Percentiles rank a stretch among this genome's conserved stretches.
Evolutionary conservation across 1,284 basidiomycete species (phyloP).

Genomic region (Apiotrichum sp.): DNA sequence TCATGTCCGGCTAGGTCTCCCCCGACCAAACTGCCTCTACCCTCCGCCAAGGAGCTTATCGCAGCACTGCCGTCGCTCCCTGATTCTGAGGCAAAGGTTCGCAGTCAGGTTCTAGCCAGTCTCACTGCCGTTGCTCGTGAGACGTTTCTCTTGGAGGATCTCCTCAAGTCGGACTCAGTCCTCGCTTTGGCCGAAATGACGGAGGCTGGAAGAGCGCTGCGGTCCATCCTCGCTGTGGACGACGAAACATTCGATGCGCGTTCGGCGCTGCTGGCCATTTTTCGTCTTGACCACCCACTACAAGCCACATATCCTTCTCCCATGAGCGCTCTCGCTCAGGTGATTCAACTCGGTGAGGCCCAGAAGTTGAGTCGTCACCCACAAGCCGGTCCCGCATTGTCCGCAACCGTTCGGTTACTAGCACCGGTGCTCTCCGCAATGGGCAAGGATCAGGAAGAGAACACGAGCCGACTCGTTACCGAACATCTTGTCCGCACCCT

Average conservation of each 20-base stretch:
- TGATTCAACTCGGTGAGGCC: constrained; percentile 1
- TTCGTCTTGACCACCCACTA: background rate
- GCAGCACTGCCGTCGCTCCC: background rate
- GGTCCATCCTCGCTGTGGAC: constrained; percentile 9
- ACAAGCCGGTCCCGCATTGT: background rate
- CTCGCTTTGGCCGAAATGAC: background rate
- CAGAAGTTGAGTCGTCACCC: constrained; percentile 7
- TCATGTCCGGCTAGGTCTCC: background rate
- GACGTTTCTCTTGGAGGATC: background rate
- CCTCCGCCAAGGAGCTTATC: background rate
- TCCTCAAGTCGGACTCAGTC: background rate
- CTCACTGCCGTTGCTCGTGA: background rate
- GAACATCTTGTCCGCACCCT: constrained; percentile 7
- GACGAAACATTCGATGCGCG: background rate
- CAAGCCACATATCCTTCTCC: constrained; percentile 1
- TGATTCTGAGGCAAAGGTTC: background rate
- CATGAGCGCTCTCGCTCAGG: background rate
- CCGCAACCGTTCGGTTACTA: background rate
- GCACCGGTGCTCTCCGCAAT: background rate
- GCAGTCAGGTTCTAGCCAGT: background rate
- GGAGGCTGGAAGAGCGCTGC: background rate
- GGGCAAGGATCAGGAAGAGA: background rate
- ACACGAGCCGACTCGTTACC: background rate
- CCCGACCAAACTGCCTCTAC: background rate
- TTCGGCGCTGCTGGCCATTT: background rate